phyloP scores from a whole-genome alignment of 2,329 filamentous ascomycete species.

The Calonectria pseudoturangicola region DNA sequence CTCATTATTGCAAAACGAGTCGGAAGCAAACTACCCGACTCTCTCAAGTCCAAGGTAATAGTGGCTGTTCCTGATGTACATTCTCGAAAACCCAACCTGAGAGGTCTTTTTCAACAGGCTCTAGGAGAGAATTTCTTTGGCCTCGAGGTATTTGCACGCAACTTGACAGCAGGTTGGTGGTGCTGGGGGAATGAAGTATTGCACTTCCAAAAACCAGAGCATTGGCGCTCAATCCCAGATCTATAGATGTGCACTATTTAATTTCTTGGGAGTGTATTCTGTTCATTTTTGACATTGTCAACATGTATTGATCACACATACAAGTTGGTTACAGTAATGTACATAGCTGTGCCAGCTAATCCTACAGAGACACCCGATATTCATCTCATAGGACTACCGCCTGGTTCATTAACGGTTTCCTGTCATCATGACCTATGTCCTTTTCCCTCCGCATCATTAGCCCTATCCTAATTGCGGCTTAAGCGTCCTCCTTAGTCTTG shows the following conservation, averaged over 20 bases:
- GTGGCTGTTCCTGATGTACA: conserved; percentile 84
- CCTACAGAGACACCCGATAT: conserved; percentile 49
- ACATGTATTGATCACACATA: conserved; percentile 46
- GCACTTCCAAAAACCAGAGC: conserved; percentile 77
- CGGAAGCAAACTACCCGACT: conserved; percentile 53
- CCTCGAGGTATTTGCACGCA: conserved; percentile 86
- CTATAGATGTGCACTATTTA: conserved; percentile 38
- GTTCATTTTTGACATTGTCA: conserved; percentile 49
- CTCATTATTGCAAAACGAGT: conserved; percentile 76
- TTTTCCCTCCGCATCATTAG: conserved; percentile 35
- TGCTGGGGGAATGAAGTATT: conserved; percentile 85
- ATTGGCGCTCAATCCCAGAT: conserved; percentile 64
- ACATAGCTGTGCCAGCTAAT: conserved; percentile 56
- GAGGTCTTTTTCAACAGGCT: conserved; percentile 74
- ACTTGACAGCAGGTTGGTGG: conserved; percentile 85
- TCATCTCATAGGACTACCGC: conserved; percentile 41
- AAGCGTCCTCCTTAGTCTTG: conserved; percentile 50
- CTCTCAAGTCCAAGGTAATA: conserved; percentile 71
- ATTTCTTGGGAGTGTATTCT: conserved; percentile 52
- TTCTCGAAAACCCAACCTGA: conserved; percentile 85
- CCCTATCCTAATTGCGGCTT: conserved; percentile 24
- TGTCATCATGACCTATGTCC: conserved; percentile 33
- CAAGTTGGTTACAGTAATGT: conserved; percentile 58
- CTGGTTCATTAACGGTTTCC: conserved; percentile 51
- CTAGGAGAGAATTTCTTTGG: conserved; percentile 71